phyloP scores from a whole-genome alignment of 1,284 basidiomycete species.

The Coriolopsis trogii region DNA sequence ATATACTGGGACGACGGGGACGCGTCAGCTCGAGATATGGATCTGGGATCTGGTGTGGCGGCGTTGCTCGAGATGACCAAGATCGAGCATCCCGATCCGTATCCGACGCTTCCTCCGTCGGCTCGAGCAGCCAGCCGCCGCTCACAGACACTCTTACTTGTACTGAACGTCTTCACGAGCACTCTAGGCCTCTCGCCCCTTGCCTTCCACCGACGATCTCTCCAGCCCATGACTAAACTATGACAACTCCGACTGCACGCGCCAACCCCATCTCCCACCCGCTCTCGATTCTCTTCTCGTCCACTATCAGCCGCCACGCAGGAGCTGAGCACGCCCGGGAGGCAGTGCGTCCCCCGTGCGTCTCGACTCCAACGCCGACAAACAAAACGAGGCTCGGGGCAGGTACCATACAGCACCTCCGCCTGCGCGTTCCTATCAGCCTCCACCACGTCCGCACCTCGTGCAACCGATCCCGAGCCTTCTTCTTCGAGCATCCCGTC shows the following conservation, averaged over 20 bases:
- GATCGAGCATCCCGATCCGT: conserved; percentile 28
- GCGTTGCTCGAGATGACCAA: conserved; percentile 24
- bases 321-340: conserved; percentile 13
- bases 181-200: background rate
- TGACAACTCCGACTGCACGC: background rate
- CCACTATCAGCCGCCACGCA: conserved; percentile 1
- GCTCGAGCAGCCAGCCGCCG: conserved; percentile 1
- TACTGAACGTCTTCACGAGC: background rate
- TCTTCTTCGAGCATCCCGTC: too few species aligned
- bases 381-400: conserved; percentile 16
- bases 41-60: conserved; percentile 41
- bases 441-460: conserved; percentile 4
- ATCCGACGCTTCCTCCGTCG: conserved; percentile 18
- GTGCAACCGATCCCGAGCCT: conserved; percentile 1
- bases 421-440: background rate
- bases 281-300: background rate
- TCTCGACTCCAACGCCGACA: conserved; percentile 11
- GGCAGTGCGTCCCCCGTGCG: conserved; percentile 8
- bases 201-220: background rate
- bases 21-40: conserved; percentile 40
- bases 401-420: conserved; percentile 3
- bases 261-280: background rate
- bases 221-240: background rate
- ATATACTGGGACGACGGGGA: conserved; percentile 35
- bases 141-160: background rate